Evolutionary conservation across 2,329 filamentous ascomycete genomes (phyloP), one percentile per base, ranked within the genome.

Genomic region (Fusarium nisikadoi): DNA sequence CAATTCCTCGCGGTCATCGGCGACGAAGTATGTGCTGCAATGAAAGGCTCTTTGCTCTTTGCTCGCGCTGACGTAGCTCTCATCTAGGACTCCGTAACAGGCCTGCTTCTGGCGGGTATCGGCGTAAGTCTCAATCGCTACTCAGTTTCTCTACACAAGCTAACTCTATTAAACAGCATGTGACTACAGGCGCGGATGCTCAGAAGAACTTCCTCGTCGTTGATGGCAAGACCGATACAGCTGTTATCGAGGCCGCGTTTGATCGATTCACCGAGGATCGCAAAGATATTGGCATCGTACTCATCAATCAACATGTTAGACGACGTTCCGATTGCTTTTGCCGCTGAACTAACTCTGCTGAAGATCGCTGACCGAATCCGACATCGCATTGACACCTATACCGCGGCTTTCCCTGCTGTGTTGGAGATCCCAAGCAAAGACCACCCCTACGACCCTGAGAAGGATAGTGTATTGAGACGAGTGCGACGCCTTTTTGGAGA

Each of bases 121-220:
- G 96, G 96, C 75, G 96, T 98, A 81, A 80, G 86, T 81, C 52
- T 62, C 53, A 46, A 39, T 33, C 42, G 31, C 57, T 61, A 31
- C n/a, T 49, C 42, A 64, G 54, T 25, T n/a, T 33, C 29, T 41
- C 36, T 43, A 19, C 12, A 17, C 27, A 33, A 4, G 45, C 58
- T 72, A 23, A 69, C 47, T 25, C 33, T 19, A 16, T 16, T 29
- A 10, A 31, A 46, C 73, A 98, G 95, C 95, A 98, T 82, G 95
- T 98, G 71, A 97, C 94, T 20, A 88, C 92, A 59, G 92, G 94
- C 11, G 94, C 95, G 47, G 94, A 97, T 80, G 89, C 93, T 42
- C 93, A 98, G 81, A 97, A 97, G 87, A 99, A 99, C 87, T 99
- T 98, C 85, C 90, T 99, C 14, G 94, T 99, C 62, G 96, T 99